A percentile compares a stretch with the other conserved stretches of the same genome.
These are phyloP conservation scores for Nicotiana noctiflora DNA, from an alignment of 257 asterid species.

Conservation along the genomic window DNA sequence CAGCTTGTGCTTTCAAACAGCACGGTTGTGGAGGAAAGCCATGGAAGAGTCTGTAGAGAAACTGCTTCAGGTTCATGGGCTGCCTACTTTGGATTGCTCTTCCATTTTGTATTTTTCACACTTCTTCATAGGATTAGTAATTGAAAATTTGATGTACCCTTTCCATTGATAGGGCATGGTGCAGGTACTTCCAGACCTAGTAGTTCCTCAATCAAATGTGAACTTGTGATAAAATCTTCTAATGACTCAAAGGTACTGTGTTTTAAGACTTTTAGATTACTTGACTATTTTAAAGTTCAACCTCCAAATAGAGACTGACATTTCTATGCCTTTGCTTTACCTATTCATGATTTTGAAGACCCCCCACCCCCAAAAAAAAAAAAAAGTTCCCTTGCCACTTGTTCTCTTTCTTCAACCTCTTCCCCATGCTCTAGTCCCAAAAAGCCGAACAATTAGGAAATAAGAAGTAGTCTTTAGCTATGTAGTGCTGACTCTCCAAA, in stretches of 20 bases:
- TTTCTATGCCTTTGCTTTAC: not conserved
- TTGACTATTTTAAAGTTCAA: not conserved
- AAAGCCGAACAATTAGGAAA: not conserved
- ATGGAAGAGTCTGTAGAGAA: conserved; percentile 21
- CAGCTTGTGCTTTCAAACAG: conserved; percentile 27
- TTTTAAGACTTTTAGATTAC: conserved; percentile 11
- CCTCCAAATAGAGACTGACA: not conserved
- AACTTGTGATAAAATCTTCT: conserved; percentile 23
- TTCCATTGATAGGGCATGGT: conserved; percentile 29
- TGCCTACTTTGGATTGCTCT: conserved; percentile 13
- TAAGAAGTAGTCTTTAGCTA: not conserved
- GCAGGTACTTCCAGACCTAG: conserved; percentile 33
- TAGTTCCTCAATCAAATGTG: conserved; percentile 22
- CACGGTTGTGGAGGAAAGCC: conserved; percentile 27
- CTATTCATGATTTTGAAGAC: not conserved
- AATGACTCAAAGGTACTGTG: conserved; percentile 50
- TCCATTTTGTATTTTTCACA: conserved; percentile 5
- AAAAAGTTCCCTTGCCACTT: not conserved
- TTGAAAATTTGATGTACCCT: conserved; percentile 9
- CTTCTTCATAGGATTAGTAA: conserved; percentile 8
- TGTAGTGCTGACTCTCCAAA: no score
- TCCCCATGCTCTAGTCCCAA: not conserved
- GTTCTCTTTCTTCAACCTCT: not conserved
- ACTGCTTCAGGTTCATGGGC: conserved; percentile 33
- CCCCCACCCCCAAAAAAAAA: not conserved